phyloP scores from a whole-genome alignment of 2,329 filamentous ascomycete genomes.

The Fusarium caatingaense region DNA sequence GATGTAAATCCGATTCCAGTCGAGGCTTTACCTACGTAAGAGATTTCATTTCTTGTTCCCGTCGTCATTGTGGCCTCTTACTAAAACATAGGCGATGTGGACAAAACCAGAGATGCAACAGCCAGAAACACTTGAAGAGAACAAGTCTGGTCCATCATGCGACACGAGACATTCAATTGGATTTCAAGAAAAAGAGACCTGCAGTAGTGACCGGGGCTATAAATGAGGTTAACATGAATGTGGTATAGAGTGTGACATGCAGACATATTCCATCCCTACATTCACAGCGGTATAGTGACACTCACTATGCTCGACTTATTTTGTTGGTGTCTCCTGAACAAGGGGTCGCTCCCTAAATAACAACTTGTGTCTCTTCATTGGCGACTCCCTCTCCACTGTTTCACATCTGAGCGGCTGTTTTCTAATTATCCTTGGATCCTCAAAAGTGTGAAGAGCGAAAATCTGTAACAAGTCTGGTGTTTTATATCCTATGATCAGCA shows the following conservation, averaged over 20 bases:
- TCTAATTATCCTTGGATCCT: slow-evolving; percentile 20
- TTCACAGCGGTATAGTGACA: accelerated
- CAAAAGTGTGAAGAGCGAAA: slow-evolving; percentile 15
- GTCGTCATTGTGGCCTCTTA: slow-evolving; percentile 22
- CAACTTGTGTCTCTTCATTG: slow-evolving; percentile 20
- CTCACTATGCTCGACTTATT: background rate
- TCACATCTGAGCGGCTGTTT: slow-evolving; percentile 28
- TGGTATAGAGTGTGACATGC: background rate
- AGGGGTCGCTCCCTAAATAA: slow-evolving; percentile 36
- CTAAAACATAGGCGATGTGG: background rate
- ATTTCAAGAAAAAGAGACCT: slow-evolving; percentile 4
- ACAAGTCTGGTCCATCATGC: slow-evolving; percentile 32
- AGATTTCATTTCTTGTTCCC: slow-evolving; percentile 5
- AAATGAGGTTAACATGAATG: slow-evolving; percentile 19
- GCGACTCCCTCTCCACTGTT: slow-evolving; percentile 34
- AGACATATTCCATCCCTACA: slow-evolving; percentile 3
- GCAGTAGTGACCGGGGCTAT: slow-evolving; percentile 15
- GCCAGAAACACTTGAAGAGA: slow-evolving; percentile 22
- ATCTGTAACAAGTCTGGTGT: slow-evolving; percentile 34
- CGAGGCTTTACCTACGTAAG: slow-evolving; percentile 18
- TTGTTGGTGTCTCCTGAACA: slow-evolving; percentile 4
- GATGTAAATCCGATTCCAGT: slow-evolving; percentile 29
- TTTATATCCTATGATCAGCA: slow-evolving; percentile 22
- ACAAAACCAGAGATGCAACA: slow-evolving; percentile 37
- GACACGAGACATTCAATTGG: slow-evolving; percentile 33